phyloP scores from a whole-genome alignment of 345 rosid genomes.

The Hibiscus tridactylites region DNA sequence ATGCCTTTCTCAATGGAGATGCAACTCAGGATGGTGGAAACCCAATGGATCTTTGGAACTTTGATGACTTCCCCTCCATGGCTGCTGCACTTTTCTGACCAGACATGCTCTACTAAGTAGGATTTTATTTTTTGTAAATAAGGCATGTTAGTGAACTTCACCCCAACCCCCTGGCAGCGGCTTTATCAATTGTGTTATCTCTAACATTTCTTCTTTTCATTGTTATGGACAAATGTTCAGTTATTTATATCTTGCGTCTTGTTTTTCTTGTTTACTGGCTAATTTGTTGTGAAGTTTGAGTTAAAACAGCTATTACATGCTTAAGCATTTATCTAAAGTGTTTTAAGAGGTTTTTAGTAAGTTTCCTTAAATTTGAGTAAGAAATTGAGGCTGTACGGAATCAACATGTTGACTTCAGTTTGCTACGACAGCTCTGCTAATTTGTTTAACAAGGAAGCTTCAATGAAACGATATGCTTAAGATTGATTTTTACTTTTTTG shows the following conservation, averaged over 20 bases:
- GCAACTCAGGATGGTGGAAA: constrained; percentile 47
- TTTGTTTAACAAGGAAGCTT: neutral
- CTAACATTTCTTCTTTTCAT: neutral
- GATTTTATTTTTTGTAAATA: constrained; percentile 43
- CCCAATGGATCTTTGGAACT: constrained; percentile 67
- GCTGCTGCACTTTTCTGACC: constrained; percentile 49
- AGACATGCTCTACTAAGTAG: constrained; percentile 11
- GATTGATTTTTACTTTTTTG: neutral
- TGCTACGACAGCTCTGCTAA: neutral
- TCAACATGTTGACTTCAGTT: neutral
- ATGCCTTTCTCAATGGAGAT: constrained; percentile 53
- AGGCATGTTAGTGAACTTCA: constrained; percentile 29
- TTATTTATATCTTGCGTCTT: neutral
- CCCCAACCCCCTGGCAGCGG: neutral
- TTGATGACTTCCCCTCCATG: constrained; percentile 53
- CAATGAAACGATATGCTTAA: neutral
- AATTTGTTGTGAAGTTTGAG: constrained; percentile 23
- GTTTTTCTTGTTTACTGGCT: constrained; percentile 6
- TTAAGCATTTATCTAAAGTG: neutral
- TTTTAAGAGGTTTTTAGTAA: neutral
- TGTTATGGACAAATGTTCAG: neutral
- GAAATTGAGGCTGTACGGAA: neutral
- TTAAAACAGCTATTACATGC: constrained; percentile 26
- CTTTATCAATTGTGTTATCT: constrained; percentile 2
- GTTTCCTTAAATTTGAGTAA: constrained; percentile 11